These are phyloP conservation scores for Pulicaria dysenterica DNA, from an alignment of 129 eudicot species.

Conservation along the genomic window DNA sequence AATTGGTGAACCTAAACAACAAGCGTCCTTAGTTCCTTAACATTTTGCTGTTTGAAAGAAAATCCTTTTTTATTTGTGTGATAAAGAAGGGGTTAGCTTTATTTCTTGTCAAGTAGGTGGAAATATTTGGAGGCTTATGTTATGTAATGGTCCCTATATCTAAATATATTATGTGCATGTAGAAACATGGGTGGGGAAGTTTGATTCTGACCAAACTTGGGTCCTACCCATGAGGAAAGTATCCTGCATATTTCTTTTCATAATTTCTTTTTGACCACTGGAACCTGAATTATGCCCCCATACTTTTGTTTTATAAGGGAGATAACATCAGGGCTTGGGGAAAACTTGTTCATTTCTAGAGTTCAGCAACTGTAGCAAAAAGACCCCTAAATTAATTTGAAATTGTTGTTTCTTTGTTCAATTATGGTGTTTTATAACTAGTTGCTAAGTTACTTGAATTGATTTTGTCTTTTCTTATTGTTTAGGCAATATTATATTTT, in stretches of 20 bases:
- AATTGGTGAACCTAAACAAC: slow-evolving; percentile 25
- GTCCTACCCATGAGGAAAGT: slow-evolving; percentile 46
- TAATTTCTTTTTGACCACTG: slow-evolving; percentile 44
- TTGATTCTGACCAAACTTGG: slow-evolving; percentile 39
- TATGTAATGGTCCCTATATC: slow-evolving; percentile 24
- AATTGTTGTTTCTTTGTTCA: too few relatives aligned
- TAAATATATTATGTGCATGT: slow-evolving; percentile 24
- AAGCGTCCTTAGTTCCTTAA: slow-evolving; percentile 4
- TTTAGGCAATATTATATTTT: too few relatives aligned
- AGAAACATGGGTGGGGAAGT: slow-evolving; percentile 25
- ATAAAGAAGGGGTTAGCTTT: slow-evolving; percentile 37
- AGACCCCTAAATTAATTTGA: too few relatives aligned
- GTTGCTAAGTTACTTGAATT: too few relatives aligned
- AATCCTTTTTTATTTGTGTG: slow-evolving; percentile 14
- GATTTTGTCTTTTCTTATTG: too few relatives aligned
- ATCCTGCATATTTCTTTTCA: slow-evolving; percentile 25
- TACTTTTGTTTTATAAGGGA: slow-evolving; percentile 29
- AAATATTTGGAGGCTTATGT: slow-evolving; percentile 39
- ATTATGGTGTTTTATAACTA: too few relatives aligned
- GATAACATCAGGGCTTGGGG: slow-evolving; percentile 21
- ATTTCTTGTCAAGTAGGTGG: slow-evolving; percentile 41
- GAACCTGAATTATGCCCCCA: slow-evolving; percentile 37
- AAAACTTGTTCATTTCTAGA: not conserved
- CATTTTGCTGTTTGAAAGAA: slow-evolving; percentile 10
- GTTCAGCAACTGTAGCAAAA: not conserved